Percentiles rank a stretch among this genome's conserved stretches.
Conservation (phyloP, 352 stramenopile genomes). For the Globisporangium recalcitrans region DNA sequence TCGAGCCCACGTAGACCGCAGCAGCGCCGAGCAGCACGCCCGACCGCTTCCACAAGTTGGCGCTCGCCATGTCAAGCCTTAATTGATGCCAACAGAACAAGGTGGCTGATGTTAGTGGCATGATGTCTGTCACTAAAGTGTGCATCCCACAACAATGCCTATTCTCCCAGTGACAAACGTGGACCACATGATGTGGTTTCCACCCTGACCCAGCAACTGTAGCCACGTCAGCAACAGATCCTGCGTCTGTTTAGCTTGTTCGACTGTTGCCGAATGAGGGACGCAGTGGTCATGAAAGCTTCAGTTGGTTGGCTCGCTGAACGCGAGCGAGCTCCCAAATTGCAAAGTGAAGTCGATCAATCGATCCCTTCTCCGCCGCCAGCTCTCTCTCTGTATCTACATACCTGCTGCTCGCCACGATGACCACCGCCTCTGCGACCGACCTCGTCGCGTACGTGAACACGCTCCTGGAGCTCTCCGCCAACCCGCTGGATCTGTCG, state of each 20-base stretch:
- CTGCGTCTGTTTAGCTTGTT: background rate
- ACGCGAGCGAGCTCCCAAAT: background rate
- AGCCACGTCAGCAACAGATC: background rate
- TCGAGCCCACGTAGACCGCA: constrained; percentile 49
- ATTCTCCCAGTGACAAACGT: background rate
- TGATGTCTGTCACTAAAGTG: no score
- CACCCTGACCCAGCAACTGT: background rate
- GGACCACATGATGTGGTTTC: background rate
- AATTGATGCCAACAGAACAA: no score
- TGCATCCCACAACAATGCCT: background rate
- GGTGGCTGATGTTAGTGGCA: background rate
- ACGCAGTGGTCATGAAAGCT: constrained; percentile 6
- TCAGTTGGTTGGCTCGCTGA: constrained; percentile 4
- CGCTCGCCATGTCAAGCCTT: constrained; percentile 13
- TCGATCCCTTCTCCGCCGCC: background rate
- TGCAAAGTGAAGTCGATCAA: background rate
- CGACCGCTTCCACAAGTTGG: constrained; percentile 36
- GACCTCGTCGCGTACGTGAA: constrained; percentile 77
- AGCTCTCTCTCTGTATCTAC: background rate
- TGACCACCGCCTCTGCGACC: constrained; percentile 23
- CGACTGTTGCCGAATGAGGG: background rate
- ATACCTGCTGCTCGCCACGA: background rate
- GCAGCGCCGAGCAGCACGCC: constrained; percentile 50
- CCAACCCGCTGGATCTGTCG: constrained; percentile 34
- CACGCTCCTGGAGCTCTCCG: constrained; percentile 56